phyloP scores from a whole-genome alignment of 768 basidiomycete genomes.

The Podaxis sp. region DNA sequence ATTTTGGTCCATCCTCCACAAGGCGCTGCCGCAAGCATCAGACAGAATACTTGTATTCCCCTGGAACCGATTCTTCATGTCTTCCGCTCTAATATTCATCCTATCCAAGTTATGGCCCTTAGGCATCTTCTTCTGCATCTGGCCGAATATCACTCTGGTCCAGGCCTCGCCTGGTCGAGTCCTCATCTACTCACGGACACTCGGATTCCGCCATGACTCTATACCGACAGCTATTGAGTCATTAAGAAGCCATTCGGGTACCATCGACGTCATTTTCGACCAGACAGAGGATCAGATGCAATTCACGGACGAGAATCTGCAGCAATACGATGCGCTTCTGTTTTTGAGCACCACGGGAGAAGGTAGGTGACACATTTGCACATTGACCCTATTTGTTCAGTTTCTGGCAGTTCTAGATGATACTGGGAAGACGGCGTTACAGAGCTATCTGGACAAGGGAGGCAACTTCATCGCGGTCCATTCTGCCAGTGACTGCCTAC shows the following conservation, averaged over 20 bases:
- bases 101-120: conserved; percentile 3
- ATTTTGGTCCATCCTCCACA: neutral
- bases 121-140: conserved; percentile 10
- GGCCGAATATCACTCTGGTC: conserved; percentile 6
- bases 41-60: neutral
- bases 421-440: conserved; percentile 57
- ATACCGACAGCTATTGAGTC: conserved; percentile 69
- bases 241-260: conserved; percentile 42
- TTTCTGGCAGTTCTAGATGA: conserved; percentile 52
- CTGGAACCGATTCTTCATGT: neutral
- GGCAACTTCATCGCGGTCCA: conserved; percentile 74
- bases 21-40: neutral
- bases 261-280: conserved; percentile 54
- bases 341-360: conserved; percentile 72
- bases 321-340: conserved; percentile 60
- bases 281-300: conserved; percentile 58
- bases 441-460: conserved; percentile 61
- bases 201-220: conserved; percentile 68
- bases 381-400: neutral
- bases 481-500: conserved; percentile 59
- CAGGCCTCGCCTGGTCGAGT: conserved; percentile 33
- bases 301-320: conserved; percentile 56
- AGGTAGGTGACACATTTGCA: conserved; percentile 36
- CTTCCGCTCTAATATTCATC: neutral
- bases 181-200: conserved; percentile 61